Evolutionary conservation across 441 rosid species (phyloP).

Genomic region (Populus hybrid): DNA sequence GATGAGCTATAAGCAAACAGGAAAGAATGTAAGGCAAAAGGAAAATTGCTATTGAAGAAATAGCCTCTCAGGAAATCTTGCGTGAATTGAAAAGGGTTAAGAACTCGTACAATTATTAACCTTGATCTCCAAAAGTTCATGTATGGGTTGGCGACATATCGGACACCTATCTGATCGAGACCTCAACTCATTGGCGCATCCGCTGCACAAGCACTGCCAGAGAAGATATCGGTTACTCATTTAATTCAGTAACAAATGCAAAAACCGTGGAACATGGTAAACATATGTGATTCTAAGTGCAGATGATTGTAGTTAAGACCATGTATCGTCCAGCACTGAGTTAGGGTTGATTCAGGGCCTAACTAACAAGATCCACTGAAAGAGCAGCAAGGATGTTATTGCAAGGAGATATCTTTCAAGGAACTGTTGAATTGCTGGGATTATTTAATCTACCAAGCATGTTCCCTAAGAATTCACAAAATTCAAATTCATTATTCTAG

Average conservation of each 20-base stretch:
- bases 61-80: background rate
- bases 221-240: background rate
- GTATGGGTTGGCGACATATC: conserved; percentile 70
- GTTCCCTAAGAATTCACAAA: background rate
- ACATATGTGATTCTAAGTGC: background rate
- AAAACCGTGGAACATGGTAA: background rate
- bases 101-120: conserved; percentile 31
- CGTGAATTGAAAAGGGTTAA: background rate
- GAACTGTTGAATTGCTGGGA: background rate
- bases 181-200: conserved; percentile 69
- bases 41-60: background rate
- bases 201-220: conserved; percentile 74
- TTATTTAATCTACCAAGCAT: background rate
- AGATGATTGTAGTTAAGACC: background rate
- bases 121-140: conserved; percentile 74
- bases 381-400: too few relatives aligned
- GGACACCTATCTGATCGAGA: conserved; percentile 67
- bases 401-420: too few relatives aligned
- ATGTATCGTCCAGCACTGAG: background rate
- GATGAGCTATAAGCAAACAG: background rate
- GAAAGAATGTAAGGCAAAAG: background rate
- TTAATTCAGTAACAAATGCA: background rate
- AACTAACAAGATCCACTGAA: too few relatives aligned
- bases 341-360: background rate
- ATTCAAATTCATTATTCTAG: background rate